A percentile compares a stretch with the other conserved stretches of the same genome.
Conservation (phyloP, 768 basidiomycete genomes). For the Sarcodon aspratus region DNA sequence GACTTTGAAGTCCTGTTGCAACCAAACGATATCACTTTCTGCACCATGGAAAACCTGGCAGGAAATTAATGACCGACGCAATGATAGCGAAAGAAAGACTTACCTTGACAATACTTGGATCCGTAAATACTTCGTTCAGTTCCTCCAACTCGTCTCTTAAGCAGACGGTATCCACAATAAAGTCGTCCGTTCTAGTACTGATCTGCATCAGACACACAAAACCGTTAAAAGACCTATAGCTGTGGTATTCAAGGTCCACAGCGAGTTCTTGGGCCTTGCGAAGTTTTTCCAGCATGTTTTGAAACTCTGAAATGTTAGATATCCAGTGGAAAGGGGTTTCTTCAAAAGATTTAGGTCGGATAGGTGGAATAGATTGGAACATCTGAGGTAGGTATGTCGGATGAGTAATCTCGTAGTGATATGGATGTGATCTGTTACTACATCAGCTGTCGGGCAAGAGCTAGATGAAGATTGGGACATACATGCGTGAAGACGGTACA, state of each 20-base stretch:
- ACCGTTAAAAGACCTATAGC: conserved; percentile 71
- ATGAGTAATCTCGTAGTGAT: conserved; percentile 76
- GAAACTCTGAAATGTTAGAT: conserved; percentile 41
- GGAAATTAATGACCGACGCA: not conserved
- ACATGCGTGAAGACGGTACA: not conserved
- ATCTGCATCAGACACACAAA: conserved; percentile 93
- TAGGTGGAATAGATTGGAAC: conserved; percentile 41
- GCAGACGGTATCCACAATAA: conserved; percentile 72
- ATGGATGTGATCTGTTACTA: conserved; percentile 46
- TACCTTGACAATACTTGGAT: conserved; percentile 81
- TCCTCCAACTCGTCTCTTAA: conserved; percentile 65
- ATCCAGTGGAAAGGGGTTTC: conserved; percentile 65
- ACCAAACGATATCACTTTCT: conserved; percentile 89
- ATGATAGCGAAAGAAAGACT: conserved; percentile 7
- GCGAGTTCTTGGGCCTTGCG: conserved; percentile 67
- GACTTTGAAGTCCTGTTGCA: conserved; percentile 90
- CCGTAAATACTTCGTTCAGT: conserved; percentile 75
- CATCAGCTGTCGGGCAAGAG: not conserved
- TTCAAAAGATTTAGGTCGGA: conserved; percentile 46
- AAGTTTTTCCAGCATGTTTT: conserved; percentile 58
- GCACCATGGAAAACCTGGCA: conserved; percentile 87
- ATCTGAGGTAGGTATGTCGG: conserved; percentile 60
- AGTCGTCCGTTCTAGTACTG: conserved; percentile 76
- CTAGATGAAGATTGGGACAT: not conserved
- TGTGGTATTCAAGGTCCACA: conserved; percentile 92